Base-by-base conservation (phyloP, 805 yeast species). In the Ogataea methylovora region DNA sequence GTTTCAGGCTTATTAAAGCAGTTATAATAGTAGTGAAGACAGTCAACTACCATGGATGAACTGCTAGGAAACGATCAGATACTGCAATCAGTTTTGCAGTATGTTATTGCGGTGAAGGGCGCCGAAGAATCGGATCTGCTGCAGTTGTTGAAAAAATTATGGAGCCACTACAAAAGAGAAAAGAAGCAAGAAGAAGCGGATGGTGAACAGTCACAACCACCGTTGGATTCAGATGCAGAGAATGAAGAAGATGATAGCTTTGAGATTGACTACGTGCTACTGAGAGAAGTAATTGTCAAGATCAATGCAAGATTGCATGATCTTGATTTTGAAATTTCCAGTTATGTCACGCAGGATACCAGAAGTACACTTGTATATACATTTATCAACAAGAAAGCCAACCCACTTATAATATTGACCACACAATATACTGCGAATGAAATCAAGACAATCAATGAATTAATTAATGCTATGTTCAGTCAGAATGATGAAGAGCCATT, bases 371-470 rank as follows among this genome's bases (percentile, higher is more conserved):
- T 60, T 4, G 51, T 41, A 8, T 70, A 63, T 43, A 50, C 58
- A 14, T 61, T 69, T 29, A 57, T 70, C 17, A 72, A 73, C 44
- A 55, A 61, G 8, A 42, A 49, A 13, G 47, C 57, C 3, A 68
- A 67, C 31, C 67, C 61, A 4, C 43, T 64, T 3, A 60, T 69
- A 16, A 51, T 49, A 26, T 26, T 54, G 30, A 46, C 60, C 44
- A 71, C 63, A 33, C 43, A 32, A 41, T 65, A 54, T 32, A 39
- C 56, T 1, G 56, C 56, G 9, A 52, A 48, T 24, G 65, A 67
- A 60, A 67, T 73, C 39, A 60, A 56, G 29, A 42, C 67, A n/a
- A 61, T 76, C 19, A 75, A 72, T 35, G 61, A 54, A 16, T 48
- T 73, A 5, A 49, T 74, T 13, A 70, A 66, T 19, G 40, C 46